phyloP scores from a whole-genome alignment of 1,284 basidiomycete genomes.

The Ganoderma meredithae region DNA sequence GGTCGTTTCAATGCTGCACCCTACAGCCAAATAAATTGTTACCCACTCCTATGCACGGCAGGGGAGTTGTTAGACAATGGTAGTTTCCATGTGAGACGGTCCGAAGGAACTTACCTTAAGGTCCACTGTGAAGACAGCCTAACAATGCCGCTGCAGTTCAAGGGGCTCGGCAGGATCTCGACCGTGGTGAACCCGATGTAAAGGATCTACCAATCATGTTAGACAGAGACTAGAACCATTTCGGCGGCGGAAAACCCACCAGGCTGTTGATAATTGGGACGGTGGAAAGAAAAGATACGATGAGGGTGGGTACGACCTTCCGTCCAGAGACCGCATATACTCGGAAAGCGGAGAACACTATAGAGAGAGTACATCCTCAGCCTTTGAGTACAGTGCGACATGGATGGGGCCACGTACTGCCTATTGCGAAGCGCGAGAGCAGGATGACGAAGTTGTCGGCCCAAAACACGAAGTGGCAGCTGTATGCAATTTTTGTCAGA shows the following conservation, averaged over 20 bases:
- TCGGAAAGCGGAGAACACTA: background rate
- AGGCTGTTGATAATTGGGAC: background rate
- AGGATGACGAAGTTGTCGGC: background rate
- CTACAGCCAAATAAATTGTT: background rate
- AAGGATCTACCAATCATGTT: background rate
- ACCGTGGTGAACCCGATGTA: background rate
- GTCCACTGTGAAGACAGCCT: background rate
- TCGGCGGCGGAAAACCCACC: background rate
- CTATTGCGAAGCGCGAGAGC: constrained; percentile 1
- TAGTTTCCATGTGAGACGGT: background rate
- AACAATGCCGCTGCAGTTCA: background rate
- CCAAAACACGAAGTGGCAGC: constrained; percentile 1
- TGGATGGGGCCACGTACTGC: background rate
- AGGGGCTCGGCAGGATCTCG: background rate
- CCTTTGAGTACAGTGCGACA: background rate
- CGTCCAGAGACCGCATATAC: background rate
- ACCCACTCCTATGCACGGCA: background rate
- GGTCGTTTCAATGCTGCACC: background rate
- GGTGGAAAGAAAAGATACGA: background rate
- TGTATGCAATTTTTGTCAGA: background rate
- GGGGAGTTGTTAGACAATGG: background rate
- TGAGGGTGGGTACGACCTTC: background rate
- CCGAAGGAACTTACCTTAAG: background rate
- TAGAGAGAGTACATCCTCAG: background rate
- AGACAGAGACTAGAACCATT: background rate